Base-by-base conservation (phyloP, 495 filamentous ascomycete species). In the Podospora sp. region DNA sequence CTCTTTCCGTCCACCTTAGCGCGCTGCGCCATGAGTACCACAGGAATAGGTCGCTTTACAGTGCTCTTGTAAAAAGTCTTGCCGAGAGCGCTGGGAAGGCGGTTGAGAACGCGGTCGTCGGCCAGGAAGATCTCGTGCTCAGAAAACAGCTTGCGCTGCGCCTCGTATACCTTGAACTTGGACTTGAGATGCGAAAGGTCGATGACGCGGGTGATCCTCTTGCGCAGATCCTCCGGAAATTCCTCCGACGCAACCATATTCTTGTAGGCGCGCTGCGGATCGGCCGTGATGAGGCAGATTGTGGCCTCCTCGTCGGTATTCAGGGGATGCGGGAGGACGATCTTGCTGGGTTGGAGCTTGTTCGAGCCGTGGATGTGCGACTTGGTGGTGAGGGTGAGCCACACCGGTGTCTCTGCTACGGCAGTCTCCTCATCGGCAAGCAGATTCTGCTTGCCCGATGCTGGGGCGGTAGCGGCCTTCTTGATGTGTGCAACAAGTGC, bases 181-280 rank as follows among this genome's bases (percentile, higher is more conserved):
- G 87, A 83, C 80, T 90, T 90, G 55, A 99, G 83, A 74, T 99
- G 97, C 67, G 82, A 81, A 72, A 93, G 80, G 68, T 91, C 90
- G 69, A 99, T 90, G 26, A 98, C 89, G 61, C 90, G 85, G 33
- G 87, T 90, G 70, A 99, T 91, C 65, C 88, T 87, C 69, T 87
- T 84, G 69, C 87, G 83, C 36, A 96, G 83, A 8, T 84, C 83
- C 63, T 87, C 77, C 6, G 94, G 93, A 79, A 97, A 95, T 20
- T 90, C 82, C 25, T 88, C 82, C 69, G 90, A 83, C 40, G 87
- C 86, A 69, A 97, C 83, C 60, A 93, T 82, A 79, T 98, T 92
- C 83, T 97, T 98, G 82, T 93, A 94, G 21, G 83, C 80, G 60
- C 94, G 89, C 82, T 97, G 93, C 14, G 95, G 95, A 74, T 97